Evolutionary conservation across 2,329 filamentous ascomycete species (phyloP).

Genomic region (Ilyonectria destructans): DNA sequence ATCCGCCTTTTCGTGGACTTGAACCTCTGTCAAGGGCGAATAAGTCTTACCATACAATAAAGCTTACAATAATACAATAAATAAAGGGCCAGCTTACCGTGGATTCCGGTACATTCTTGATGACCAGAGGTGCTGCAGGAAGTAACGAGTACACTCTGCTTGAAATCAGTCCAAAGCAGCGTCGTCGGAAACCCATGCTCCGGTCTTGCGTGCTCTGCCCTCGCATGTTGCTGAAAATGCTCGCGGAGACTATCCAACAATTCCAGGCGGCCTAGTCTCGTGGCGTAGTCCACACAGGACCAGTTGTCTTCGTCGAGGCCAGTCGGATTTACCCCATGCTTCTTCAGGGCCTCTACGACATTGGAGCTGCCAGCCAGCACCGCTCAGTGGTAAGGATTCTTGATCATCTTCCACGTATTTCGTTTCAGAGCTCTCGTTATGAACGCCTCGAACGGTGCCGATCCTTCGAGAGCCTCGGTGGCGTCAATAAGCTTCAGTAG

Average conservation of each 20-base stretch:
- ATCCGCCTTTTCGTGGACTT: constrained; percentile 5
- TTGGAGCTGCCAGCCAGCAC: constrained; percentile 8
- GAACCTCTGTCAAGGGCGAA: constrained; percentile 6
- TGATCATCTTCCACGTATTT: constrained; percentile 9
- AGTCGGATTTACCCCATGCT: constrained; percentile 5
- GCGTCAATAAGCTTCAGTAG: constrained; percentile 4
- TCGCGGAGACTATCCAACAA: constrained; percentile 12
- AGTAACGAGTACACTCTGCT: constrained; percentile 7
- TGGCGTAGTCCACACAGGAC: constrained; percentile 22
- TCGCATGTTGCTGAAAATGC: constrained; percentile 6
- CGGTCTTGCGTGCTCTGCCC: constrained; percentile 6
- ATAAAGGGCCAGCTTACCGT: constrained; percentile 12
- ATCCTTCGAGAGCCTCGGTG: constrained; percentile 9
- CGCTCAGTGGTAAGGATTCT: constrained; percentile 6
- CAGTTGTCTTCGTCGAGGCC: constrained; percentile 16
- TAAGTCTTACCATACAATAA: too few species aligned
- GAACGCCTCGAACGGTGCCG: constrained; percentile 1
- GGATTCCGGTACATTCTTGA: constrained; percentile 6
- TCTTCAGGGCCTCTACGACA: constrained; percentile 9
- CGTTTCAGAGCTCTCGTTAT: constrained; percentile 6
- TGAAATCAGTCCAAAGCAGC: constrained; percentile 3
- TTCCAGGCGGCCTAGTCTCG: constrained; percentile 6
- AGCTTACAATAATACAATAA: too few species aligned
- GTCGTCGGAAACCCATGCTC: constrained; percentile 7
- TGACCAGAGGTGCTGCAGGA: background rate